phyloP scores from a whole-genome alignment of 1,139 yeast species.

The Meyerozyma smithsonii region DNA sequence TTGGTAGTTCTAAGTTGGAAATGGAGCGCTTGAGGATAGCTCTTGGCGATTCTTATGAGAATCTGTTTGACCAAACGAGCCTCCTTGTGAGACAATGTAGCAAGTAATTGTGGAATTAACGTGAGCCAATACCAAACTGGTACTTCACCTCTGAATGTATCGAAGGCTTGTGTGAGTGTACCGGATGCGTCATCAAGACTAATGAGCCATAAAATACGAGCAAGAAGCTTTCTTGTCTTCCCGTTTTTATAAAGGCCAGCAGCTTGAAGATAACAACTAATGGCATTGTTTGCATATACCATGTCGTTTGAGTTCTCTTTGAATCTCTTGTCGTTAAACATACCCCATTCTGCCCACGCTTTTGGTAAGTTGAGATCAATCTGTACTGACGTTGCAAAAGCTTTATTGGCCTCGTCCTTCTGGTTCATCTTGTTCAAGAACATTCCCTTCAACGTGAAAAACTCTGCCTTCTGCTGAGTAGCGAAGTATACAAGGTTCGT shows the following conservation, averaged over 20 bases:
- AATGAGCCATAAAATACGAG: slow-evolving; percentile 89
- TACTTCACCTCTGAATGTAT: slow-evolving; percentile 88
- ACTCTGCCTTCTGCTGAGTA: slow-evolving; percentile 96
- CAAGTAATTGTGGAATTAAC: slow-evolving; percentile 87
- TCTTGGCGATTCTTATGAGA: slow-evolving; percentile 86
- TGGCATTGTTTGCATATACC: slow-evolving; percentile 87
- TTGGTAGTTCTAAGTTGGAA: slow-evolving; percentile 93
- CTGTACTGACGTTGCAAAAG: slow-evolving; percentile 96
- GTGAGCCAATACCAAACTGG: slow-evolving; percentile 99
- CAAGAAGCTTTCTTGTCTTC: slow-evolving; percentile 80
- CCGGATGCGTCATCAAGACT: slow-evolving; percentile 86
- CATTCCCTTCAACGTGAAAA: slow-evolving; percentile 96
- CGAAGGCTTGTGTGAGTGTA: slow-evolving; percentile 81
- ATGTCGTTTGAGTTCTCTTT: slow-evolving; percentile 81
- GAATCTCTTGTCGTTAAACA: slow-evolving; percentile 83
- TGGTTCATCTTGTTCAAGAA: slow-evolving; percentile 86
- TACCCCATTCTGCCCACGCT: slow-evolving; percentile 99
- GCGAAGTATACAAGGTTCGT: slow-evolving; percentile 95
- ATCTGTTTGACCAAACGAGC: slow-evolving; percentile 85
- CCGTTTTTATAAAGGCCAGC: slow-evolving; percentile 94
- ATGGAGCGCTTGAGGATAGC: slow-evolving; percentile 95
- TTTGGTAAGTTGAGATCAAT: slow-evolving; percentile 89
- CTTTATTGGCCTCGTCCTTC: slow-evolving; percentile 93
- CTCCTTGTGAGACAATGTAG: slow-evolving; percentile 86
- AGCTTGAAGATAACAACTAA: slow-evolving; percentile 94